phyloP scores from a whole-genome alignment of 177 flowering plant species.

The Vitis hybrid region DNA sequence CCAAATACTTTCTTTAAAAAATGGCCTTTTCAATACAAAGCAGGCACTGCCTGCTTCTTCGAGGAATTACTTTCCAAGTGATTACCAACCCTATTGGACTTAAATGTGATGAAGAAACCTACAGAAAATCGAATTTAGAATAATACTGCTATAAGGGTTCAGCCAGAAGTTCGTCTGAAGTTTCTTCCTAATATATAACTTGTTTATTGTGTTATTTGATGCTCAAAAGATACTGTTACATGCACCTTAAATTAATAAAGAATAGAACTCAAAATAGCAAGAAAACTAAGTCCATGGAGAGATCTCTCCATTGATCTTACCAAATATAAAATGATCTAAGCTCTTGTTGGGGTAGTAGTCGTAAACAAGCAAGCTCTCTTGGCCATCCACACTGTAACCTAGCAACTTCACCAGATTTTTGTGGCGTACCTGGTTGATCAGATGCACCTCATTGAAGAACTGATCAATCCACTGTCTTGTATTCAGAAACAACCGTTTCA shows the following conservation, averaged over 20 bases:
- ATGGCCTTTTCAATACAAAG: background rate
- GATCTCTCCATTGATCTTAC: slow-evolving; percentile 13
- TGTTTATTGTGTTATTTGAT: too few relatives aligned
- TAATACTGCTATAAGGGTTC: background rate
- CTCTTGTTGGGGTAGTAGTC: slow-evolving; percentile 30
- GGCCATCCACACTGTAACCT: slow-evolving; percentile 41
- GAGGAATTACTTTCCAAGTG: background rate
- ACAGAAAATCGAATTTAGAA: background rate
- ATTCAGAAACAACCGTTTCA: slow-evolving; percentile 34
- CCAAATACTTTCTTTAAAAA: background rate
- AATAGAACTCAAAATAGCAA: background rate
- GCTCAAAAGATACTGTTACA: too few relatives aligned
- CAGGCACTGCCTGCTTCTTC: background rate
- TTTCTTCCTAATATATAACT: slow-evolving; percentile 9
- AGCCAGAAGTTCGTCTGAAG: background rate
- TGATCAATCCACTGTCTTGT: slow-evolving; percentile 36
- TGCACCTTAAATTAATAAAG: too few relatives aligned
- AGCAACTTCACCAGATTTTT: slow-evolving; percentile 39
- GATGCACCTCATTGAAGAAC: slow-evolving; percentile 37
- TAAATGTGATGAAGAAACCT: background rate
- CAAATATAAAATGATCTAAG: slow-evolving; percentile 32
- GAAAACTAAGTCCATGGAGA: background rate
- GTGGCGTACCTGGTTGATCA: slow-evolving; percentile 31
- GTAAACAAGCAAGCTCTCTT: slow-evolving; percentile 37
- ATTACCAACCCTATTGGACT: background rate